Evolutionary conservation across 306 rosid species (phyloP).

Genomic region (Malus orientalis): DNA sequence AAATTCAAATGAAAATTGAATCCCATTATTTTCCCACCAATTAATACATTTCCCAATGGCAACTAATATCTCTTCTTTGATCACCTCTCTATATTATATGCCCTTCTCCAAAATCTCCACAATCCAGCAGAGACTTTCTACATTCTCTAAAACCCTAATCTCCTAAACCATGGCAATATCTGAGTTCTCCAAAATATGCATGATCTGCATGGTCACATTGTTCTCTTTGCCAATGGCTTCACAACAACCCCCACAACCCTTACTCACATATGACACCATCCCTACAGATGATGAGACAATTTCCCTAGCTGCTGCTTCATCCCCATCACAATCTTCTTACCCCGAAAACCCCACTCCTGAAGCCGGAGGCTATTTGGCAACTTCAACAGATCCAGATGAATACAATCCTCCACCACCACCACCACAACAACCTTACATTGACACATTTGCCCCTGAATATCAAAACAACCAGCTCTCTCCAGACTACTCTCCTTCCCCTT

Average conservation of each 20-base stretch:
- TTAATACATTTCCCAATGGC: not conserved
- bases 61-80: not conserved
- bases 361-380: not conserved
- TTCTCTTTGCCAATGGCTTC: not conserved
- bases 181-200: not conserved
- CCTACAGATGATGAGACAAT: not conserved
- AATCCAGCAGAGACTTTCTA: not conserved
- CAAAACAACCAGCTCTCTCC: not conserved
- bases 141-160: not conserved
- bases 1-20: not conserved
- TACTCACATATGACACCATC: not conserved
- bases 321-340: not conserved
- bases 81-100: not conserved
- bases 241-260: not conserved
- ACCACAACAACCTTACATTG: not conserved
- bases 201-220: not conserved
- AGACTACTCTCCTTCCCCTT: conserved; percentile 1
- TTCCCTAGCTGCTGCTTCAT: not conserved
- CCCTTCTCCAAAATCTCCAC: not conserved
- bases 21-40: not conserved
- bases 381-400: not conserved
- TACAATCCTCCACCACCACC: conserved; percentile 12
- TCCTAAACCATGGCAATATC: not conserved
- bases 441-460: not conserved
- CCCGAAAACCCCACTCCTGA: not conserved